phyloP scores from a whole-genome alignment of 805 yeast genomes.

The Nakazawaea molendinolei region DNA sequence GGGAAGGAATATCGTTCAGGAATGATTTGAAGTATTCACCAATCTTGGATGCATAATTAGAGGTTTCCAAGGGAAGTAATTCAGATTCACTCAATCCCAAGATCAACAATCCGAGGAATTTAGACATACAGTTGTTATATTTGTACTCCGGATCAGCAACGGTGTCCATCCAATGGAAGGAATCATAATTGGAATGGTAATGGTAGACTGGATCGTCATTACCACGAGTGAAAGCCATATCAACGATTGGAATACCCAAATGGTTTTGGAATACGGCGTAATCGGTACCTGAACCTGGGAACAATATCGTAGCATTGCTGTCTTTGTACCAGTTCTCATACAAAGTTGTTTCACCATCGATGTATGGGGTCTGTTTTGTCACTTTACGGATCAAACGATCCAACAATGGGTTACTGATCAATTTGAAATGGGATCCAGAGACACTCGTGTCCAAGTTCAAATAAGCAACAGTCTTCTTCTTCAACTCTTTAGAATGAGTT shows the following conservation, averaged over 20 bases:
- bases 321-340: conserved; percentile 39
- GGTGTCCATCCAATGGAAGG: conserved; percentile 46
- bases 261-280: conserved; percentile 57
- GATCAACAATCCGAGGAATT: conserved; percentile 49
- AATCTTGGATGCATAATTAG: conserved; percentile 41
- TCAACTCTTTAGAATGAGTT: conserved; percentile 32
- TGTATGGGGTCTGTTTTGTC: conserved; percentile 39
- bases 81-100: conserved; percentile 52
- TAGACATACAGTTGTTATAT: conserved; percentile 51
- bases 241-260: conserved; percentile 59
- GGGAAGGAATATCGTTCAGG: conserved; percentile 19
- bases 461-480: conserved; percentile 40
- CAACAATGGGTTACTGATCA: conserved; percentile 54
- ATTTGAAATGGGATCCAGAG: conserved; percentile 40
- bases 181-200: conserved; percentile 53
- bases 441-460: conserved; percentile 47
- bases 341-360: conserved; percentile 31
- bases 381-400: conserved; percentile 36
- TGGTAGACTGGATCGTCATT: conserved; percentile 46
- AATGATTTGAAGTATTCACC: conserved; percentile 26
- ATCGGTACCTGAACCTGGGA: conserved; percentile 47
- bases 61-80: conserved; percentile 40
- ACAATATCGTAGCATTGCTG: conserved; percentile 29
- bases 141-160: conserved; percentile 46
- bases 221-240: conserved; percentile 36